Evolutionary conservation across 2,329 filamentous ascomycete genomes (phyloP).

Genomic region (Botrytis elliptica): DNA sequence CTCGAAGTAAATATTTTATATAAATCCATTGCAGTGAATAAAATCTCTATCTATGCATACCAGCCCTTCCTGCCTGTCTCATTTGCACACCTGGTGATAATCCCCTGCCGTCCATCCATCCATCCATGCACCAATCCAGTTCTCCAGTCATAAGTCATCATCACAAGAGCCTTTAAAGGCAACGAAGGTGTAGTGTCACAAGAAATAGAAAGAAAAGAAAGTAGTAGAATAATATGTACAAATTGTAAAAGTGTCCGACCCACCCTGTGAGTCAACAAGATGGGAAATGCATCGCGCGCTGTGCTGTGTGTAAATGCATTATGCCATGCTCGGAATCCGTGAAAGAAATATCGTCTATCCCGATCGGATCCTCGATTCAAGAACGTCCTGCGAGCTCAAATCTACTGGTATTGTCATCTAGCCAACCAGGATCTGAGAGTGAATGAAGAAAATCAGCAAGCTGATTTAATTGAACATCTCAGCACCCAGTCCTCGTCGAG

Average conservation of each 20-base stretch:
- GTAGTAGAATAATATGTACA: not conserved
- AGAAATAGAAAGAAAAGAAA: not conserved
- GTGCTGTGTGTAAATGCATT: not conserved
- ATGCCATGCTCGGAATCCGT: not conserved
- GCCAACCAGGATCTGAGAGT: not conserved
- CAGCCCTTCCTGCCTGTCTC: not conserved
- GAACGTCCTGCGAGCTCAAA: conserved; percentile 8
- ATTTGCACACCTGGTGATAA: not conserved
- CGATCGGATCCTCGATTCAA: not conserved
- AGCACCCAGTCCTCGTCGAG: not conserved
- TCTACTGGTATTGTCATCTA: not conserved
- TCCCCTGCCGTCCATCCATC: not conserved
- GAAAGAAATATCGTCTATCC: not conserved
- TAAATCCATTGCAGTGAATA: not conserved
- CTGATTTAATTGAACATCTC: not conserved
- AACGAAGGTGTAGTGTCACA: not conserved
- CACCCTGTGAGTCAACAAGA: not conserved
- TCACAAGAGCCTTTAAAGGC: not conserved
- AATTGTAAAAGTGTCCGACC: not conserved
- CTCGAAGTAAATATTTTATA: not conserved
- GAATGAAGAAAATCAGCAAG: not conserved
- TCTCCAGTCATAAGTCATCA: not conserved
- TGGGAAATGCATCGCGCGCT: not conserved
- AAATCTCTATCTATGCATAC: not conserved
- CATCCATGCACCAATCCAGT: not conserved